Percentiles rank a stretch among this genome's conserved stretches.
phyloP scores from a whole-genome alignment of 441 rosid genomes.

The Gossypium schwendimanii region DNA sequence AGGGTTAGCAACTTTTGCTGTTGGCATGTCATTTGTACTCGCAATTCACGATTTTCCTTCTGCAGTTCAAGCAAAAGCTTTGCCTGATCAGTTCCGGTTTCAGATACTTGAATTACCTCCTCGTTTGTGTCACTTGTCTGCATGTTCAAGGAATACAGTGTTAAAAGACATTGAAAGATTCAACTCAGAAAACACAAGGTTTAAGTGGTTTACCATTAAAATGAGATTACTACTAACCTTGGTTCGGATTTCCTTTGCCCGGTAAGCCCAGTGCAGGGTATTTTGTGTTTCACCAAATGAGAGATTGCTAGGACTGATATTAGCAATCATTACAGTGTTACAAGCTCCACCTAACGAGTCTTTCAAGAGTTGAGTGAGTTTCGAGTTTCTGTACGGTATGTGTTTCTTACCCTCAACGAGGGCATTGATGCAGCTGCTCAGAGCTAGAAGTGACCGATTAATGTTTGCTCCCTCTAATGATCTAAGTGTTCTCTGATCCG shows the following conservation, averaged over 20 bases:
- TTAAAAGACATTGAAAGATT: not conserved
- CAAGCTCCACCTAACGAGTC: conserved; percentile 87
- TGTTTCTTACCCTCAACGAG: conserved; percentile 95
- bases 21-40: conserved; percentile 61
- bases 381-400: conserved; percentile 83
- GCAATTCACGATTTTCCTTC: conserved; percentile 73
- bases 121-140: conserved; percentile 53
- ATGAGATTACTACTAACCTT: conserved; percentile 33
- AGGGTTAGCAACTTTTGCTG: conserved; percentile 66
- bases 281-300: conserved; percentile 89
- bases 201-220: not conserved
- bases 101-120: conserved; percentile 43
- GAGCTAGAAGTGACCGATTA: conserved; percentile 82
- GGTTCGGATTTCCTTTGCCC: conserved; percentile 79
- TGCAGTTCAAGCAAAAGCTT: conserved; percentile 74
- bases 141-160: not conserved
- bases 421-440: conserved; percentile 92
- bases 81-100: conserved; percentile 48
- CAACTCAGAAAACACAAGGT: not conserved
- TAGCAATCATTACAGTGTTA: conserved; percentile 91
- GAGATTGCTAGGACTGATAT: conserved; percentile 81
- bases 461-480: conserved; percentile 93
- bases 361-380: conserved; percentile 91
- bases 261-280: conserved; percentile 93
- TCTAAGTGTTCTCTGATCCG: conserved; percentile 83